Base-by-base conservation (phyloP, 805 yeast species). In the Pichia kluyveri region DNA sequence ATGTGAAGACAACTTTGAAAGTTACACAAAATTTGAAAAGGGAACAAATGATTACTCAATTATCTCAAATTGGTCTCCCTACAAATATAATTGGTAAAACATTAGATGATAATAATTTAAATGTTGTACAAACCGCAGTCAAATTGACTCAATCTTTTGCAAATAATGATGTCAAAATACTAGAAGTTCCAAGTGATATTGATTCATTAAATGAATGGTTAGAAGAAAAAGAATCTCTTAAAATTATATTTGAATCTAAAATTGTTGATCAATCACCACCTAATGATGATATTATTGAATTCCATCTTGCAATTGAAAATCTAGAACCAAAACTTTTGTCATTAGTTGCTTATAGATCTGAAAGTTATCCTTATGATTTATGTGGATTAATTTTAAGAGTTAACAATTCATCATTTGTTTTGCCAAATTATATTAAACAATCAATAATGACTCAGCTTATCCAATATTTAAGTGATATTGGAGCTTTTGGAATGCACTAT, bases 201-300 rank as follows among this genome's bases (percentile, higher is more conserved):
- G 41, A 49, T 50, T 40, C 51, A 10, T n/a, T 37, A 10, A 77
- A 70, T 6, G 58, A 76, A 12, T 90, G 96, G 96, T 61, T 68
- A 0, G 85, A 85, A 59, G 97, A 90, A 58, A 59, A 82, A 15
- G 88, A 83, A 49, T 80, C 88, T 43, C 64, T 90, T 50, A 60
- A 67, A 19, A 73, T 82, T 38, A 77, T 87, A 23, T 84, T 80
- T 47, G 68, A 49, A 15, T 44, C 50, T 11, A 48, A 48, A 39
- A 44, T 55, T 5, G n/a, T 12, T n/a, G 48, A 47, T 9, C 50
- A 62, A 5, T 73, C 72, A n/a, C 76, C 73, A 18, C 58, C 65
- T 19, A 60, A 60, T n/a, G 57, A 62, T 3, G 51, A 60, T 27
- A 57, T 64, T 26, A 61, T 69, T 34, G 69, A 65, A 26, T 55